phyloP scores from a whole-genome alignment of 2,329 filamentous ascomycete genomes.

The Colletotrichum euphorbiae region DNA sequence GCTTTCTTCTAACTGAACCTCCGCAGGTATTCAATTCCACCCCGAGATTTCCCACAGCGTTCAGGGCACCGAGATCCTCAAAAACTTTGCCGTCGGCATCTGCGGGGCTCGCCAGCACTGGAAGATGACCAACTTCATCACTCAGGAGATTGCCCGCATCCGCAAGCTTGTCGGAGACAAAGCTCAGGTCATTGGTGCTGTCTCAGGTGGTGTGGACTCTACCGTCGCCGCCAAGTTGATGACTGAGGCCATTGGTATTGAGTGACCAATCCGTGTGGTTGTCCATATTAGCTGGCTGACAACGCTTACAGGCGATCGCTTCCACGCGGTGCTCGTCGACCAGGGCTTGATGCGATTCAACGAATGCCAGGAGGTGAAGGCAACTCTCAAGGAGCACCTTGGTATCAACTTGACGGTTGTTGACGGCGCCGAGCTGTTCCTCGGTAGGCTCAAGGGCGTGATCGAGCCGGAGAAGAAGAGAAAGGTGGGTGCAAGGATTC shows the following conservation, averaged over 20 bases:
- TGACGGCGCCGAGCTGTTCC: conserved; percentile 81
- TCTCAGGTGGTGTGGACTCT: conserved; percentile 81
- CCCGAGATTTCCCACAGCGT: conserved; percentile 78
- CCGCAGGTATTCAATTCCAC: conserved; percentile 81
- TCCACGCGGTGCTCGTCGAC: conserved; percentile 72
- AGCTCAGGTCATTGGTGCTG: conserved; percentile 78
- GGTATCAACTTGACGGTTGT: conserved; percentile 92
- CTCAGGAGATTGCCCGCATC: conserved; percentile 84
- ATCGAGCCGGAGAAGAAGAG: conserved; percentile 86
- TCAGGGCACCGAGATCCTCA: conserved; percentile 75
- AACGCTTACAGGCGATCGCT: conserved; percentile 67
- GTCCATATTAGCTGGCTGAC: background rate
- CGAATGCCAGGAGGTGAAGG: conserved; percentile 84
- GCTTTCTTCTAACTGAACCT: background rate
- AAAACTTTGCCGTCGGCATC: conserved; percentile 87
- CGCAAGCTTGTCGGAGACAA: conserved; percentile 82
- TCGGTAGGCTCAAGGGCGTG: conserved; percentile 80
- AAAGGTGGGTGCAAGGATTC: conserved; percentile 85
- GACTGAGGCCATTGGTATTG: conserved; percentile 78
- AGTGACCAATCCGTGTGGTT: background rate
- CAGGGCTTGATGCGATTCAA: conserved; percentile 78
- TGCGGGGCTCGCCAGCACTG: conserved; percentile 82
- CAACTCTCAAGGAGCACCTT: conserved; percentile 81
- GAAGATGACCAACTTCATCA: conserved; percentile 87
- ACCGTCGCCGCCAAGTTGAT: conserved; percentile 90